Evolutionary conservation across 768 basidiomycete species (phyloP).

Genomic region (Pleurotus ostreatus): DNA sequence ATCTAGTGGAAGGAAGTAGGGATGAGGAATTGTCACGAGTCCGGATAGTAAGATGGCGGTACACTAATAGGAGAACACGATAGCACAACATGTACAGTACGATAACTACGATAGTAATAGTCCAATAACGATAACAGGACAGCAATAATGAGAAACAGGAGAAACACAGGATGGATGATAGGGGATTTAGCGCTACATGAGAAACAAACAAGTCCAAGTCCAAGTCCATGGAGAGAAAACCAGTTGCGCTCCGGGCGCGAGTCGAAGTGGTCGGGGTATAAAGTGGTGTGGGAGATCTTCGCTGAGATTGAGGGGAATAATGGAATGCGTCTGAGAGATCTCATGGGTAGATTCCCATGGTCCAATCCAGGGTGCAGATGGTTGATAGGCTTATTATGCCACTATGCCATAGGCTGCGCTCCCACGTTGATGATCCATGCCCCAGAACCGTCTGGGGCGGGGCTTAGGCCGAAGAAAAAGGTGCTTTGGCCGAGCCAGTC

Average conservation of each 20-base stretch:
- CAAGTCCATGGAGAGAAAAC: not conserved
- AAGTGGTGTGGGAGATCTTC: not conserved
- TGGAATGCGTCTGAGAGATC: not conserved
- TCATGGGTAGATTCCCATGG: not conserved
- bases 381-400: not conserved
- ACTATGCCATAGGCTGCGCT: not conserved
- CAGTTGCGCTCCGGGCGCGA: not conserved
- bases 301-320: not conserved
- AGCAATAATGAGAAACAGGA: not conserved
- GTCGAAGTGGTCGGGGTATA: not conserved
- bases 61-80: too few relatives aligned
- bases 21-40: too few relatives aligned
- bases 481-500: constrained; percentile 13
- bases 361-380: not conserved
- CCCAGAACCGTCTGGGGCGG: constrained; percentile 14
- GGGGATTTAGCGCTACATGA: not conserved
- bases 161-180: not conserved
- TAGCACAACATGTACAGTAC: too few relatives aligned
- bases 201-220: not conserved
- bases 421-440: constrained; percentile 11
- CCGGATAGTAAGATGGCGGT: too few relatives aligned
- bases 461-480: constrained; percentile 14
- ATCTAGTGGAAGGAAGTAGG: too few relatives aligned
- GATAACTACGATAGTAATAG: not conserved
- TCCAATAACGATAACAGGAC: constrained; percentile 6